Evolutionary conservation across 208 protist species (phyloP), one percentile per base, ranked within the genome.

Genomic region (Crithidia expoeki): DNA sequence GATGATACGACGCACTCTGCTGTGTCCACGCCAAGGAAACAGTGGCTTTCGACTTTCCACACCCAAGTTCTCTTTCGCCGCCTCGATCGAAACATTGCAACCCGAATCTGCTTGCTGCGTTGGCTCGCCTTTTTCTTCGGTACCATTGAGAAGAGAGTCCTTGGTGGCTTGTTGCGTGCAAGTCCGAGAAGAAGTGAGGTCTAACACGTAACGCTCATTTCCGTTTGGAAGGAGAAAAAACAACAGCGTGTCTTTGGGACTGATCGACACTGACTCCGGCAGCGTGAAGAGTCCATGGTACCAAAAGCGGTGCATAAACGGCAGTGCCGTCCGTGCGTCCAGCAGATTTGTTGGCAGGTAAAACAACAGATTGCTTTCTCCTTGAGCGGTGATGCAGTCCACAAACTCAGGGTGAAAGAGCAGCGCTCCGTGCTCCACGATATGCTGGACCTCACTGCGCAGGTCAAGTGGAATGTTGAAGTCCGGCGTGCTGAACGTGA

Each of bases 211-310:
- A 30, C 80, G 77, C n/a, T 59, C 53, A 17, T 50, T 14, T 42
- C 80, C 65, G 36, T 87, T 84, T 21, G 74, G 77, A 2, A 94
- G 50, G 6, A 74, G 27, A n/a, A 90, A 76, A 7, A 85, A 65
- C 46, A 80, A 76, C 16, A 78, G 59, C 17, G 60, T 55, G 30
- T 63, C 25, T 5, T 21, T 21, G 17, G 17, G 47, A 4, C 47
- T 28, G 23, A 80, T 33, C 30, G 68, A 47, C 16, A 85, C 16
- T 0, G 32, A 14, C 34, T 60, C n/a, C 6, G 86, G 84, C 32
- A 92, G 44, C 4, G 71, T 57, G 76, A 94, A 94, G 49, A 94
- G 79, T 36, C 79, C 83, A 66, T 88, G 66, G 61, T 90, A 94
- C 64, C 85, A 80, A 32, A 92, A 42, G 6, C 10, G 21, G 0